A percentile compares a stretch with the other conserved stretches of the same genome.
Conservation (phyloP, 768 basidiomycete genomes). For the Phlebiopsis flavidoalba region DNA sequence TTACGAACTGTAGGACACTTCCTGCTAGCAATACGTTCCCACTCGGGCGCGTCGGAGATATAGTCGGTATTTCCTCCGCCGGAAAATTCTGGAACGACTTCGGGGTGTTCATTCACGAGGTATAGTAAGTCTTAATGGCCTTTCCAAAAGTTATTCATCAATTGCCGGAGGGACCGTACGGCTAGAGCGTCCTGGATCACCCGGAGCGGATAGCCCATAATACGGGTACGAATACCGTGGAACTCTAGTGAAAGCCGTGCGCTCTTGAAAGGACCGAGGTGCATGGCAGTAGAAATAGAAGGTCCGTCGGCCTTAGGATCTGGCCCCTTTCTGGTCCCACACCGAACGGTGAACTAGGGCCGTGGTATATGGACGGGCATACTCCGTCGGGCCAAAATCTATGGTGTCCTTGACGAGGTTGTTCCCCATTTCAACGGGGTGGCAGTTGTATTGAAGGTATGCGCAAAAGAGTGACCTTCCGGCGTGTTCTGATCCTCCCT, state of each 20-base stretch:
- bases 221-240: slow-evolving; percentile 95
- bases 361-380: slow-evolving; percentile 80
- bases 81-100: slow-evolving; percentile 87
- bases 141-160: slow-evolving; percentile 99
- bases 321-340: slow-evolving; percentile 81
- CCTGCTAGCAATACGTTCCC: slow-evolving; percentile 95
- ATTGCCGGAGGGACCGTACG: slow-evolving; percentile 98
- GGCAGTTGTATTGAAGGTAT: slow-evolving; percentile 97
- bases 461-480: slow-evolving; percentile 96
- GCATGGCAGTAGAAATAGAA: slow-evolving; percentile 98
- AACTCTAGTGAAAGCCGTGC: slow-evolving; percentile 98
- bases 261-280: slow-evolving; percentile 98
- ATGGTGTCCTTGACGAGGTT: slow-evolving; percentile 99
- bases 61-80: slow-evolving; percentile 94
- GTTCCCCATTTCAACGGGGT: slow-evolving; percentile 96
- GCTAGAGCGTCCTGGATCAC: slow-evolving; percentile 98
- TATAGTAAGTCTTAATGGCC: slow-evolving; percentile 99
- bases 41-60: slow-evolving; percentile 80
- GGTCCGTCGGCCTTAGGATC: slow-evolving; percentile 82
- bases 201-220: slow-evolving; percentile 98
- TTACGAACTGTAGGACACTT: slow-evolving; percentile 99
- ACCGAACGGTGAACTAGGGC: slow-evolving; percentile 64
- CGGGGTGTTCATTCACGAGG: slow-evolving; percentile 95
- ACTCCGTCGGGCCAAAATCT: slow-evolving; percentile 97
- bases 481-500: slow-evolving; percentile 96